These are phyloP conservation scores for Posidonia oceanica DNA, from an alignment of 116 monocot species.

Conservation along the genomic window DNA sequence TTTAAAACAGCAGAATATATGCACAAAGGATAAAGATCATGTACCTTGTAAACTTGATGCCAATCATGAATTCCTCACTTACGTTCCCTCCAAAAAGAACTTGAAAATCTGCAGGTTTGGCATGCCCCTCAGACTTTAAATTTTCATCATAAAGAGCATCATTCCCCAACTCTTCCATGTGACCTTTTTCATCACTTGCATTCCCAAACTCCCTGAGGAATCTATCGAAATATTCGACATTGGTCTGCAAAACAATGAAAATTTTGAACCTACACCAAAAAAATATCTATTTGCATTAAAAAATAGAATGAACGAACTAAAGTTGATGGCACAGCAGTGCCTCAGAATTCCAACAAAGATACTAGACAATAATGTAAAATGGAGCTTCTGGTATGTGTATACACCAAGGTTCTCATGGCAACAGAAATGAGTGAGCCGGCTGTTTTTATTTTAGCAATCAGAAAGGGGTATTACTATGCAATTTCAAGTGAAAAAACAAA, in stretches of 20 bases:
- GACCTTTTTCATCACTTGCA: slow-evolving; percentile 30
- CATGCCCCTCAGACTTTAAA: slow-evolving; percentile 15
- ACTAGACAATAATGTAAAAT: background rate
- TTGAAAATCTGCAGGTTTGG: slow-evolving; percentile 68
- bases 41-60: slow-evolving; percentile 90
- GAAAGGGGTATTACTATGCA: too few relatives aligned
- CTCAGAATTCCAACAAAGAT: too few relatives aligned
- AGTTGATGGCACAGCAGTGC: too few relatives aligned
- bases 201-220: slow-evolving; percentile 64
- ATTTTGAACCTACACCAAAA: background rate
- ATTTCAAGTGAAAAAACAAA: too few relatives aligned
- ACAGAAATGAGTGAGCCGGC: too few relatives aligned
- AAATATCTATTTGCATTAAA: background rate
- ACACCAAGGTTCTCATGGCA: too few relatives aligned
- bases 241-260: slow-evolving; percentile 28
- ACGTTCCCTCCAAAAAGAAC: slow-evolving; percentile 80
- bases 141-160: background rate
- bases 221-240: slow-evolving; percentile 65
- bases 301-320: background rate
- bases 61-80: slow-evolving; percentile 78
- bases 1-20: background rate
- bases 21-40: too few relatives aligned
- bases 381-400: too few relatives aligned
- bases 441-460: too few relatives aligned
- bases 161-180: slow-evolving; percentile 1